Percentiles rank a stretch among this genome's conserved stretches.
Conservation (phyloP, 768 basidiomycete species). For the Amanita thiersii region DNA sequence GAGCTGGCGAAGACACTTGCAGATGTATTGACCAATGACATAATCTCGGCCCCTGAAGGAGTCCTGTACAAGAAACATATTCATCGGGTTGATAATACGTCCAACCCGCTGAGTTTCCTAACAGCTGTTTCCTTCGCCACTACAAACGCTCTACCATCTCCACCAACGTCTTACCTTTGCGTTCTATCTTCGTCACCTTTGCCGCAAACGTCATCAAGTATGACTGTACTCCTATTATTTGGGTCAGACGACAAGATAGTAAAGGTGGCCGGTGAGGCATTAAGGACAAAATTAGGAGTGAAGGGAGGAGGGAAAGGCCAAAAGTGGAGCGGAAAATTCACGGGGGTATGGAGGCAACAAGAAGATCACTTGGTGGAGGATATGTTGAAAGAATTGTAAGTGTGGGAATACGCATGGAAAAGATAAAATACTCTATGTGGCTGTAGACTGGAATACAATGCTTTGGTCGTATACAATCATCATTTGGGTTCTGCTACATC, state of each 20-base stretch:
- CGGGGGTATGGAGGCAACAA: constrained; percentile 53
- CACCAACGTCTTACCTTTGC: constrained; percentile 29
- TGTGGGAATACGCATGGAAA: too few species aligned
- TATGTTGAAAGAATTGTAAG: constrained; percentile 20
- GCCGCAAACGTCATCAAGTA: constrained; percentile 38
- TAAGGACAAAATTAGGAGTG: constrained; percentile 49
- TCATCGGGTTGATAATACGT: constrained; percentile 55
- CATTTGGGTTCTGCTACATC: too few species aligned
- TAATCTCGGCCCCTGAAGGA: constrained; percentile 18
- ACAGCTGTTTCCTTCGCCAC: constrained; percentile 48
- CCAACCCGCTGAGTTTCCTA: constrained; percentile 51
- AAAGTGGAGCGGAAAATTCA: constrained; percentile 71
- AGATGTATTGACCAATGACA: constrained; percentile 27
- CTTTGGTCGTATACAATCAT: too few species aligned
- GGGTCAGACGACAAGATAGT: constrained; percentile 55
- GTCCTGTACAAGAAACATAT: constrained; percentile 37
- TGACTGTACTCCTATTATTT: constrained; percentile 50
- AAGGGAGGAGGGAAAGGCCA: constrained; percentile 76
- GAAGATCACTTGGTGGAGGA: constrained; percentile 33
- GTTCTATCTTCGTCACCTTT: constrained; percentile 59
- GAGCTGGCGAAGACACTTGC: constrained; percentile 53
- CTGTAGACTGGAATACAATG: too few species aligned
- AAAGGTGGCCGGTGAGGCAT: constrained; percentile 46
- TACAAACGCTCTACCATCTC: constrained; percentile 16
- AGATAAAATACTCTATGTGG: too few species aligned